Percentiles rank a stretch among this genome's conserved stretches.
Conservation (phyloP, 164 flowering plant genomes). For the Macadamia integrifolia region DNA sequence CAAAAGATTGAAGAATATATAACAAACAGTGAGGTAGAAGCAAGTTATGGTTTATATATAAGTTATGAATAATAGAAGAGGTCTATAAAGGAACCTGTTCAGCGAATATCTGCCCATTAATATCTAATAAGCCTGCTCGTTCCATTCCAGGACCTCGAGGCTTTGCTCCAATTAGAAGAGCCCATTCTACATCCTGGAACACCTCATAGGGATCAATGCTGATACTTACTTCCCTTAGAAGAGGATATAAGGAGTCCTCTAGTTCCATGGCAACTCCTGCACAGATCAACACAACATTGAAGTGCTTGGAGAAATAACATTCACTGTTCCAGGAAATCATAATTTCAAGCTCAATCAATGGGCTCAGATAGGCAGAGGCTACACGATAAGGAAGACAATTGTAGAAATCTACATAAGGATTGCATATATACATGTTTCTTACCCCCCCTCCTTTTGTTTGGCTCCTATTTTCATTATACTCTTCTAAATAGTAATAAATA, state of each 20-base stretch:
- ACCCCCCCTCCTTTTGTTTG: too few relatives aligned
- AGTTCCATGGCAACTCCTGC: constrained; percentile 99
- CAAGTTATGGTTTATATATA: neutral
- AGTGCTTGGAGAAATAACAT: constrained; percentile 1
- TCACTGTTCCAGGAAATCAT: neutral
- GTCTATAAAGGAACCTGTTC: constrained; percentile 54
- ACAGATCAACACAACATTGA: constrained; percentile 12
- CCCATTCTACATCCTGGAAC: constrained; percentile 91
- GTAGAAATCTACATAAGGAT: neutral
- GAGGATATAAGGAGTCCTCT: constrained; percentile 91
- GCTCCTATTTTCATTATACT: neutral
- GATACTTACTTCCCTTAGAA: constrained; percentile 83
- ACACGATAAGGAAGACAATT: neutral
- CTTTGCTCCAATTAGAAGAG: constrained; percentile 92
- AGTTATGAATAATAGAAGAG: neutral
- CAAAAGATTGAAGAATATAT: neutral
- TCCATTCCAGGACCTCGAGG: constrained; percentile 99
- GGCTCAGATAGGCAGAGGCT: neutral
- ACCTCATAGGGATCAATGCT: constrained; percentile 89
- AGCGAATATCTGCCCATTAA: constrained; percentile 90
- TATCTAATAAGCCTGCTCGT: constrained; percentile 78
- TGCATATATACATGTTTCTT: neutral
- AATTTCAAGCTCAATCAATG: neutral
- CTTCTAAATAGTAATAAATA: neutral
- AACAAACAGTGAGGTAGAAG: neutral